phyloP scores from a whole-genome alignment of 2,329 filamentous ascomycete genomes.

The Immersiporthe knoxdaviesiana region DNA sequence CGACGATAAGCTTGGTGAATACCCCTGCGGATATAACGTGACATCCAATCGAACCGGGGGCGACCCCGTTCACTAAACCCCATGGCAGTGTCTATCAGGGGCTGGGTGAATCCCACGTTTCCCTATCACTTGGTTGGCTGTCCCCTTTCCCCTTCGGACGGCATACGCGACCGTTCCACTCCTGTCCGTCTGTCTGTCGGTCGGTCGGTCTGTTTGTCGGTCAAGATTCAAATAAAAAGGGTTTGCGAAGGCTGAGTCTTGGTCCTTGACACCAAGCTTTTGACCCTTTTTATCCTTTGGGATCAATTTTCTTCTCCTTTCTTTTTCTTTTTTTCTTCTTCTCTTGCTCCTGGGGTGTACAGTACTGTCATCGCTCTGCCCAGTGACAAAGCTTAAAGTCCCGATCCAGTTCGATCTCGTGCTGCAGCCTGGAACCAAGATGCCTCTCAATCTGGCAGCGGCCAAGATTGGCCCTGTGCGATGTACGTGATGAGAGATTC shows the following conservation, averaged over 20 bases:
- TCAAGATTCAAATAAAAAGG: not conserved
- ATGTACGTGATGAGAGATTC: slow-evolving; percentile 20
- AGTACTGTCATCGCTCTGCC: not conserved
- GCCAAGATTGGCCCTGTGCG: slow-evolving; percentile 26
- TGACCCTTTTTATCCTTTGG: not conserved
- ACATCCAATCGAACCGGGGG: not conserved
- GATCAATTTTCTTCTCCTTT: not conserved
- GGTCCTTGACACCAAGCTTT: not conserved
- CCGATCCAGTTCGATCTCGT: not conserved
- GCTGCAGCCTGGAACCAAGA: slow-evolving; percentile 11
- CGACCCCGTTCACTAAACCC: not conserved
- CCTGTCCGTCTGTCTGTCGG: not conserved
- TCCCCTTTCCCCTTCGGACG: not conserved
- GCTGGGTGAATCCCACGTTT: slow-evolving; percentile 1
- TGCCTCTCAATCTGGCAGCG: slow-evolving; percentile 28
- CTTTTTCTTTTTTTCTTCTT: not conserved
- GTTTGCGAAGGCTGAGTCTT: not conserved
- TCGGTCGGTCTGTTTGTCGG: not conserved
- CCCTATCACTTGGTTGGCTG: not conserved
- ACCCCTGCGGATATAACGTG: slow-evolving; percentile 5
- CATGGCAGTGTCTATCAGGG: slow-evolving; percentile 6
- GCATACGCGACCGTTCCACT: not conserved
- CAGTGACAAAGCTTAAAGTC: not conserved
- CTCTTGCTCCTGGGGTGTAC: not conserved
- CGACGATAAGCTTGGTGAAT: not conserved